Conservation (phyloP, 768 basidiomycete genomes). For the Mycena latifolia region DNA sequence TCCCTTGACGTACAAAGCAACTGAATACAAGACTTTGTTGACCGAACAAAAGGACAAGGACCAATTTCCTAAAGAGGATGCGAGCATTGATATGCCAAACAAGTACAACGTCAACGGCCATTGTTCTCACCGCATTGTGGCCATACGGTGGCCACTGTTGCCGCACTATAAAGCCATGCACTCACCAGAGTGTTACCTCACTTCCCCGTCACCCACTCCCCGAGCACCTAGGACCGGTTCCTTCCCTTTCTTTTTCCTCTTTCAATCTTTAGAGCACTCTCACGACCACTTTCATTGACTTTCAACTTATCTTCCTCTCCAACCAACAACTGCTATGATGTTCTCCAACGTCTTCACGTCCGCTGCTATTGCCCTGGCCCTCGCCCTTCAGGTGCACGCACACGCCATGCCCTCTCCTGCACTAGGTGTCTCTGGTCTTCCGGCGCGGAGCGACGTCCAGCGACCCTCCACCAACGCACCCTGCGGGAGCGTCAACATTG, state of each 20-base stretch:
- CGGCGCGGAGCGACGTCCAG: conserved; percentile 24
- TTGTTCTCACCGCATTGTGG: conserved; percentile 22
- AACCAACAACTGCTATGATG: conserved; percentile 7
- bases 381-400: conserved; percentile 16
- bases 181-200: neutral
- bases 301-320: neutral
- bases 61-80: conserved; percentile 14
- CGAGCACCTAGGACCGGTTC: conserved; percentile 30
- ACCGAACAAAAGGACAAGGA: conserved; percentile 9
- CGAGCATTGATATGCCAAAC: conserved; percentile 5
- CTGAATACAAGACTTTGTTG: conserved; percentile 6
- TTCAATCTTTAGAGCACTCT: neutral
- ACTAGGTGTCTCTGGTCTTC: conserved; percentile 25
- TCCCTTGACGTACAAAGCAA: neutral
- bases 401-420: conserved; percentile 31
- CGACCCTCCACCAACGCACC: conserved; percentile 15
- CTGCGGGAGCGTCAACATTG: conserved; percentile 30
- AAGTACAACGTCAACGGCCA: conserved; percentile 4
- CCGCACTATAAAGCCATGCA: conserved; percentile 23
- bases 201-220: conserved; percentile 1
- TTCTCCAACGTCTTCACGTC: conserved; percentile 23
- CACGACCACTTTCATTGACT: conserved; percentile 31
- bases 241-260: conserved; percentile 6
- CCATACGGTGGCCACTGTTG: neutral
- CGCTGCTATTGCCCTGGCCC: conserved; percentile 3